These are phyloP conservation scores for Ascobolus immersus DNA, from an alignment of 495 filamentous ascomycete species.

Conservation along the genomic window DNA sequence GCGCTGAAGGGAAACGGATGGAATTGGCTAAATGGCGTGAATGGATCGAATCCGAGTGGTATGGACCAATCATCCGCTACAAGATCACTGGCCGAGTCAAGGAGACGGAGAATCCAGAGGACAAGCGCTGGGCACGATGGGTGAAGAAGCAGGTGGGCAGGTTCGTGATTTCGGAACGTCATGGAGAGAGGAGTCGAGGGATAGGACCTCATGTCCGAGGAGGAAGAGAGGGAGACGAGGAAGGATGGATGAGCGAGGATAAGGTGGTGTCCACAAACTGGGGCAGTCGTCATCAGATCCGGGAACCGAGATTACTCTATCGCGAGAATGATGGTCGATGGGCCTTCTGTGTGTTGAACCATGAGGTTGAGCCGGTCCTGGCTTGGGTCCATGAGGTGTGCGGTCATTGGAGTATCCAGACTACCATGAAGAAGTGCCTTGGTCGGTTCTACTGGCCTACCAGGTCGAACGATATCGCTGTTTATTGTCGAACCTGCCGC, in stretches of 20 bases:
- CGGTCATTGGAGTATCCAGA: background rate
- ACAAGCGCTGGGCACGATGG: background rate
- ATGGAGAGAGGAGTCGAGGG: too few relatives aligned
- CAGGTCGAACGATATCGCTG: background rate
- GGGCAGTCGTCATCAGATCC: background rate
- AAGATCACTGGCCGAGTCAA: background rate
- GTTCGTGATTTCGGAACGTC: background rate
- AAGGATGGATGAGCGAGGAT: background rate
- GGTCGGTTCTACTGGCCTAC: background rate
- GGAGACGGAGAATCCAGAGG: background rate
- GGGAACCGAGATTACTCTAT: background rate
- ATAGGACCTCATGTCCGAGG: background rate
- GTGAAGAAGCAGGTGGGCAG: background rate
- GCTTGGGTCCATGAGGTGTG: background rate
- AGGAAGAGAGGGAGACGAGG: background rate
- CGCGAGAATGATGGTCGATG: background rate
- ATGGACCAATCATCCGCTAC: background rate
- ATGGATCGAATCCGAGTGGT: background rate
- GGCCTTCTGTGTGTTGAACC: background rate
- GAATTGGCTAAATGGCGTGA: background rate
- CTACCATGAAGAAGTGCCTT: background rate
- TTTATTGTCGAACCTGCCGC: background rate
- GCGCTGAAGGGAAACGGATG: too few relatives aligned
- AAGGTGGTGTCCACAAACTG: background rate
- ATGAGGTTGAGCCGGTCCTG: background rate